Conservation (phyloP, 768 basidiomycete species). For the Mycena polygramma region DNA sequence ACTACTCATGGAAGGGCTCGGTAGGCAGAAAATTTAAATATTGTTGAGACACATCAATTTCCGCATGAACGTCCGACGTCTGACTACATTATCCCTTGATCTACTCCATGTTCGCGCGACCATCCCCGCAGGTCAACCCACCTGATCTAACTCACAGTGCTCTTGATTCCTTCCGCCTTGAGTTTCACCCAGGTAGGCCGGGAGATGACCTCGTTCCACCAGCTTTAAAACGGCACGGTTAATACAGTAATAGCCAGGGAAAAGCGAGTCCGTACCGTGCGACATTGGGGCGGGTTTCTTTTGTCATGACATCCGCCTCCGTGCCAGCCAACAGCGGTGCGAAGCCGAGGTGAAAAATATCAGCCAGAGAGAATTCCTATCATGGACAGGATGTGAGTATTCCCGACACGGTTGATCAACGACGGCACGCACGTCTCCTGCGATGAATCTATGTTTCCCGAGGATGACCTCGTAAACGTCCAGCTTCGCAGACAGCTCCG, state of each 20-base stretch:
- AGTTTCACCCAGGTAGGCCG: constrained; percentile 22
- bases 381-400: background rate
- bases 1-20: no score
- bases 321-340: background rate
- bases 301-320: constrained; percentile 13
- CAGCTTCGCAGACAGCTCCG: constrained; percentile 53
- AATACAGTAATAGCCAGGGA: background rate
- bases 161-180: constrained; percentile 17
- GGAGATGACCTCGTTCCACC: constrained; percentile 22
- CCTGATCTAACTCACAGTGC: constrained; percentile 2
- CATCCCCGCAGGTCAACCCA: no score
- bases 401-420: background rate
- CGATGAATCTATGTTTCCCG: constrained; percentile 62
- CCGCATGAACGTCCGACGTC: no score
- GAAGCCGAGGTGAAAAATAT: constrained; percentile 7
- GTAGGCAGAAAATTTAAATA: no score
- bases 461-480: constrained; percentile 70
- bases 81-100: no score
- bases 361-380: constrained; percentile 4
- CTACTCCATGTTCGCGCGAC: no score
- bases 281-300: constrained; percentile 8
- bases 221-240: background rate
- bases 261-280: constrained; percentile 1
- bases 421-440: constrained; percentile 4
- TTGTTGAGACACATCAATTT: no score